Percentiles rank a stretch among this genome's conserved stretches.
Conservation (phyloP, 768 basidiomycete species). For the Calvatia gigantea region DNA sequence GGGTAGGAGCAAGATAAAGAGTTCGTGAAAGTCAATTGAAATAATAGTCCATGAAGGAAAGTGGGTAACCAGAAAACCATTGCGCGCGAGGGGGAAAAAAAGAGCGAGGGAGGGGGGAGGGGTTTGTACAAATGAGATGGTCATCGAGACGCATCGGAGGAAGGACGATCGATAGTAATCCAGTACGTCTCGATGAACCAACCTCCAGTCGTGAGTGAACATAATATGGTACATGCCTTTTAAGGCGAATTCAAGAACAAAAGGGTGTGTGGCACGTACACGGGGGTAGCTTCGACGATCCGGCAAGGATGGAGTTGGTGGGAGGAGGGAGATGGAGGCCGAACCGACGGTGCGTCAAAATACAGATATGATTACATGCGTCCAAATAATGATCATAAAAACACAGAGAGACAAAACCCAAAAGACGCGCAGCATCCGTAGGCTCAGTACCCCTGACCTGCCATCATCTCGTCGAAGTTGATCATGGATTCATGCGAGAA, state of each 20-base stretch:
- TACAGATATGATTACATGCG: constrained; percentile 28
- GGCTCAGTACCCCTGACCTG: constrained; percentile 29
- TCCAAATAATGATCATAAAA: constrained; percentile 21
- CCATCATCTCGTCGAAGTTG: constrained; percentile 43
- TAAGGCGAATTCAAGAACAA: constrained; percentile 23
- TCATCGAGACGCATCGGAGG: constrained; percentile 38
- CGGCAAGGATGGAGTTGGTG: background rate
- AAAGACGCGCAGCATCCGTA: constrained; percentile 35
- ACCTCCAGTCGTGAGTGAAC: constrained; percentile 25
- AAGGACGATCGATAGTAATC: constrained; percentile 26
- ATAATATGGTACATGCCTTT: constrained; percentile 28
- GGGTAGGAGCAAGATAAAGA: no score
- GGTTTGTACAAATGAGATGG: constrained; percentile 19
- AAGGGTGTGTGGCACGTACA: constrained; percentile 18
- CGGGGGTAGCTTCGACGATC: constrained; percentile 2
- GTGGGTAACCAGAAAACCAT: constrained; percentile 13
- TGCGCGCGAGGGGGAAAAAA: constrained; percentile 2
- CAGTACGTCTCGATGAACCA: constrained; percentile 36
- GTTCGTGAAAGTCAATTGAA: constrained; percentile 22
- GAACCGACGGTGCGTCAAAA: constrained; percentile 18
- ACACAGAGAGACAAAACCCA: constrained; percentile 16
- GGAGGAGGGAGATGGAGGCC: background rate
- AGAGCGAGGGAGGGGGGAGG: background rate
- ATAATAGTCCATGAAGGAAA: constrained; percentile 23
- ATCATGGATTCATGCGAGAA: constrained; percentile 24